A percentile compares a stretch with the other conserved stretches of the same genome.
Conservation (phyloP, 1,284 basidiomycete species). For the Trametes versicolor region DNA sequence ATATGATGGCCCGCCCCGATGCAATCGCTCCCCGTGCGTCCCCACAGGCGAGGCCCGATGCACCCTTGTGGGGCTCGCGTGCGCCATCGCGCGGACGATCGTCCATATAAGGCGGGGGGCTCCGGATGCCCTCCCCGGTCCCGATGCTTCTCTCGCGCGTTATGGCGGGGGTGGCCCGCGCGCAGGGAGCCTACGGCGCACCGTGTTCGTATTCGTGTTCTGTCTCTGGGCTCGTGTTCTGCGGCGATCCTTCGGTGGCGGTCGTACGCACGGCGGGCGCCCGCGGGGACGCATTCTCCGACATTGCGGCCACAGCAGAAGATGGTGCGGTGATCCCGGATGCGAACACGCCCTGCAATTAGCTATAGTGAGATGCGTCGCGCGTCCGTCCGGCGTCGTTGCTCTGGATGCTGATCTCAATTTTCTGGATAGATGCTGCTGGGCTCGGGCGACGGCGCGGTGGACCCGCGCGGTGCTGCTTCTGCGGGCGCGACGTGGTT, state of each 20-base stretch:
- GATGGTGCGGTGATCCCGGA: slow-evolving; percentile 3
- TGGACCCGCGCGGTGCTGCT: slow-evolving; percentile 9
- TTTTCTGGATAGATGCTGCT: neutral
- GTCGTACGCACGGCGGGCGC: slow-evolving; percentile 1
- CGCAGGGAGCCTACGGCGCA: slow-evolving; percentile 28
- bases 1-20: neutral
- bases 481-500: neutral
- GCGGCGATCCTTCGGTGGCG: slow-evolving; percentile 1
- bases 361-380: neutral
- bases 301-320: neutral
- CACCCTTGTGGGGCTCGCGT: neutral
- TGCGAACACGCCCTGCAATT: neutral
- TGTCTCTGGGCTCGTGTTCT: slow-evolving; percentile 3
- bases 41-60: slow-evolving; percentile 7
- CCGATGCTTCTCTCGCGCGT: slow-evolving; percentile 26
- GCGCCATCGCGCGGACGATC: slow-evolving; percentile 31
- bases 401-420: neutral
- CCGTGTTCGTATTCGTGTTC: neutral
- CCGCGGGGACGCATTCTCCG: neutral
- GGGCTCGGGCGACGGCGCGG: slow-evolving; percentile 12
- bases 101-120: slow-evolving; percentile 23
- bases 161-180: slow-evolving; percentile 29
- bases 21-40: neutral
- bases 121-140: slow-evolving; percentile 32
- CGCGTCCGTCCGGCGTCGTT: neutral